Evolutionary conservation across 1,284 basidiomycete genomes (phyloP).

Genomic region (Mixia osmundae): DNA sequence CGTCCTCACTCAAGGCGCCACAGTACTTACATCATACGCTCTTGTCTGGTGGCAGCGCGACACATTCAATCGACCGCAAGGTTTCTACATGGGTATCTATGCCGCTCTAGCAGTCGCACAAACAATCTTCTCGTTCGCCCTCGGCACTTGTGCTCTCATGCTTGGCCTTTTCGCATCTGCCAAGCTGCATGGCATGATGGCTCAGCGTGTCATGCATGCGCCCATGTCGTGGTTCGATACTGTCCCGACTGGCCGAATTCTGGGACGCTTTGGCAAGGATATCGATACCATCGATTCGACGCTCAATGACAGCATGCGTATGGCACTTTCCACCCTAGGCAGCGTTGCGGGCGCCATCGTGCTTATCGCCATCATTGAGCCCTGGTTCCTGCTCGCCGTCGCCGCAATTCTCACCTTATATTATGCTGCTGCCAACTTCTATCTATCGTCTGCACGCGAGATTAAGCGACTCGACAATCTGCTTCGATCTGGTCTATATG

Average conservation of each 20-base stretch:
- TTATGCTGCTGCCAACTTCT: constrained; percentile 40
- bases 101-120: constrained; percentile 34
- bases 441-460: constrained; percentile 66
- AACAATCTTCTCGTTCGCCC: constrained; percentile 36
- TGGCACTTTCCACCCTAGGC: constrained; percentile 40
- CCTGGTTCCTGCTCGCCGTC: constrained; percentile 32
- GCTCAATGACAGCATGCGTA: constrained; percentile 44
- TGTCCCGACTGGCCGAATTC: constrained; percentile 59
- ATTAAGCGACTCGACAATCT: constrained; percentile 51
- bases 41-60: constrained; percentile 37
- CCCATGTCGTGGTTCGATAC: constrained; percentile 60
- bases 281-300: constrained; percentile 69
- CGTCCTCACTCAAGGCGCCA: constrained; percentile 38
- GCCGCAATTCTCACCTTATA: constrained; percentile 31
- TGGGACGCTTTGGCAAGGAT: constrained; percentile 43
- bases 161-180: constrained; percentile 15
- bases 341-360: constrained; percentile 49
- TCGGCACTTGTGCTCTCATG: constrained; percentile 16
- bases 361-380: constrained; percentile 37
- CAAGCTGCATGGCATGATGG: constrained; percentile 28
- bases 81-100: constrained; percentile 48
- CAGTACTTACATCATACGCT: constrained; percentile 24
- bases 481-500: constrained; percentile 46
- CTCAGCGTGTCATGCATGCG: constrained; percentile 38
- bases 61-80: constrained; percentile 14